Evolutionary conservation across 2,329 filamentous ascomycete genomes (phyloP), one percentile per base, ranked within the genome.

Genomic region (Cladosporium phlei): DNA sequence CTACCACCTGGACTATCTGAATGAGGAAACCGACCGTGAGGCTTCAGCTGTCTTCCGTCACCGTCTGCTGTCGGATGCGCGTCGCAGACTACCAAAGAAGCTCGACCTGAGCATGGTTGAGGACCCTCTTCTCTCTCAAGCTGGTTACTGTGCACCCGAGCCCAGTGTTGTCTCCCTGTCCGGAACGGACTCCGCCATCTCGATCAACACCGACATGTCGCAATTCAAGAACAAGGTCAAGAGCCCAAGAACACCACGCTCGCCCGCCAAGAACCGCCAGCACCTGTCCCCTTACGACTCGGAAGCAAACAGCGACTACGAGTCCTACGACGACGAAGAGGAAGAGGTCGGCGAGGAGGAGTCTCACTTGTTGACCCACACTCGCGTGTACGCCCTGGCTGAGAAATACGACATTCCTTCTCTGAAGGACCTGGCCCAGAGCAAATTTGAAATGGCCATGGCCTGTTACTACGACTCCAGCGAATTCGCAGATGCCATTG

Each of bases 321-420:
- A 65, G 19, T 54, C 67, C 38, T 59, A 65, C 32, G 59, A 64
- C 27, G 58, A 60, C 16, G 58, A 60, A 11, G 53, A 57, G 10
- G 59, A 68, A 34, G 59, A 68, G 38, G 56, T 62, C 30, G 66
- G 67, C 37, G 56, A 59, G 10, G 64, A 69, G 50, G 59, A 63
- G 32, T 64, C 69, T 5, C 64, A 73, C 55, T 63, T 74, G 5
- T 52, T 74, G 38, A 64, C 67, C 12, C 72, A 75, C 53, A 67
- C 70, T 11, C 68, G 69, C 43, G 68, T 75, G 29, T 75, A 75
- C 55, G 70, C 71, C 25, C 65, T 75, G 19, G 72, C 70, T 8
- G 72, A 75, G 57, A 75, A 75, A 63, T 75, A 74, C 56, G 71
- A 70, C 51, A 72, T 75, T 40, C 59, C 66, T 20, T 66, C 69